Evolutionary conservation across 331 rosid genomes (phyloP).

Genomic region (Dryas integrifolia): DNA sequence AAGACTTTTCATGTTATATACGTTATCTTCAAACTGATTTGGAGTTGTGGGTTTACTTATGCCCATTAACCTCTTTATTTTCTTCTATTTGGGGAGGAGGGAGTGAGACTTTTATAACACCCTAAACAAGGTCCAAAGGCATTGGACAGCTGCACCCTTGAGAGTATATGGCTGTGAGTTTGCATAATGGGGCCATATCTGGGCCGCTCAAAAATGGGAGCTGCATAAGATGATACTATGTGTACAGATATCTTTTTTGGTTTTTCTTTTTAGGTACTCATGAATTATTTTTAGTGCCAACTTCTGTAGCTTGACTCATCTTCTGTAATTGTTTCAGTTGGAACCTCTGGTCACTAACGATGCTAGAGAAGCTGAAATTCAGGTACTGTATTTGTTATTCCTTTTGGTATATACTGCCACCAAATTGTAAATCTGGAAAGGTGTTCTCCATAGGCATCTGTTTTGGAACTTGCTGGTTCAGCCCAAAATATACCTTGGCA

Average conservation of each 20-base stretch:
- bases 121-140: background rate
- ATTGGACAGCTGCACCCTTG: background rate
- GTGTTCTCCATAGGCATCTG: background rate
- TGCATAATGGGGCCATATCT: too few relatives aligned
- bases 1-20: background rate
- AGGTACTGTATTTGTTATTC: slow-evolving; percentile 43
- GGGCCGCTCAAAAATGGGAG: background rate
- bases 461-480: too few relatives aligned
- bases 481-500: background rate
- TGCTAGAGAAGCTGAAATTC: slow-evolving; percentile 72
- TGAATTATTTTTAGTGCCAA: background rate
- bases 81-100: background rate
- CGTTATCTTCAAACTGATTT: too few relatives aligned
- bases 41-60: too few relatives aligned
- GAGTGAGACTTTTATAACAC: background rate
- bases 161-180: background rate
- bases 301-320: background rate
- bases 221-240: background rate
- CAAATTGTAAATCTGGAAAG: background rate
- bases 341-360: slow-evolving; percentile 68
- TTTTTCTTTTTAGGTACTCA: slow-evolving; percentile 2
- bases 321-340: slow-evolving; percentile 48
- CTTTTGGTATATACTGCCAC: slow-evolving; percentile 2
- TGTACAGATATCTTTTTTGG: background rate
- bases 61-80: too few relatives aligned